Evolutionary conservation across 306 rosid genomes (phyloP).

Genomic region (Luffa acutangula): DNA sequence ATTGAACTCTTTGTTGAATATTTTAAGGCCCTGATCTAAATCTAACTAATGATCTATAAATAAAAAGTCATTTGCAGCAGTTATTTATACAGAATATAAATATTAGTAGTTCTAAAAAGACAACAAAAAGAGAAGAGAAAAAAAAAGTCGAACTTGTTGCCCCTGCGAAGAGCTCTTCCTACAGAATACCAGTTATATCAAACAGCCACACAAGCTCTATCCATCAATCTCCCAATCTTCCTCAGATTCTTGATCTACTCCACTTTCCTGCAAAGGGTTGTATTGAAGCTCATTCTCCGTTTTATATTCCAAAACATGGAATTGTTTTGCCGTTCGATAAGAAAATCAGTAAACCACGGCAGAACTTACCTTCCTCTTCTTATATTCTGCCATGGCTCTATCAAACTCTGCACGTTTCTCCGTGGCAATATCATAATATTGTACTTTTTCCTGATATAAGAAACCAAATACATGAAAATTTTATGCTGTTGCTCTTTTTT

Average conservation of each 20-base stretch:
- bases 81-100: not conserved
- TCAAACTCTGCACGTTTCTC: slow-evolving; percentile 88
- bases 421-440: slow-evolving; percentile 85
- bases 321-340: not conserved
- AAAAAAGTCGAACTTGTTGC: not conserved
- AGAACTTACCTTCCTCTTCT: slow-evolving; percentile 49
- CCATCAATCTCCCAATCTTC: slow-evolving; percentile 4
- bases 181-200: not conserved
- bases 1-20: not conserved
- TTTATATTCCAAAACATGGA: not conserved
- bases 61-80: not conserved
- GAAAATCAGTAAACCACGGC: not conserved
- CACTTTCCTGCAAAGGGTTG: not conserved
- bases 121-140: not conserved
- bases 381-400: slow-evolving; percentile 55
- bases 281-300: not conserved
- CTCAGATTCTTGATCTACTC: slow-evolving; percentile 1
- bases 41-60: not conserved
- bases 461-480: not conserved
- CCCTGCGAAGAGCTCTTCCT: not conserved
- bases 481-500: not conserved
- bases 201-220: not conserved
- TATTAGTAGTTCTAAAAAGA: not conserved
- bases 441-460: slow-evolving; percentile 71
- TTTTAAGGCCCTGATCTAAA: not conserved